Base-by-base conservation (phyloP, 2,329 filamentous ascomycete species). In the Alternaria sp. region DNA sequence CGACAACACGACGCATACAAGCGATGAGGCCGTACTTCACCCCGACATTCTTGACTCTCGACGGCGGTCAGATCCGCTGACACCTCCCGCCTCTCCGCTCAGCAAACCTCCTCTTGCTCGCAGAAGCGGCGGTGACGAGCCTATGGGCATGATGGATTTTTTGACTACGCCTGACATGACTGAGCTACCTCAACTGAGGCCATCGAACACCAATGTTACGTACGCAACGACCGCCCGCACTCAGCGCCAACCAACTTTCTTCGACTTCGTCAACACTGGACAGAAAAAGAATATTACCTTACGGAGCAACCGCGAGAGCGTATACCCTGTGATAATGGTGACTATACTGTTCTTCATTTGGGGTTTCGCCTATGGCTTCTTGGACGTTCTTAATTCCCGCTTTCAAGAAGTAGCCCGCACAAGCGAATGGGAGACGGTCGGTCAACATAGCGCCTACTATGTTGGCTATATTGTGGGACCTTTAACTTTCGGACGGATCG, bases 301-400 rank as follows among this genome's bases (percentile, higher is more conserved):
- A 22, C 86, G 88, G 57, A 87, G 86, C 1, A 83, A 83, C 1
- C 75, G 79, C 11, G 90, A 93, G 63, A 91, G 89, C 0, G 80
- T 91, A 66, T 90, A 88, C 64, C 92, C 92, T 64, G 89, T 91
- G 70, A 84, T 86, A 16, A 83, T 92, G 64, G 92, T 96, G 22
- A 92, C 91, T 1, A 85, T 94, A 7, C 82, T 97, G 0, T 96
- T 97, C 79, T 88, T 96, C 65, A 81, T 97, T 3, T 96, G 93
- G 93, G 94, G 94, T 0, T 90, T 97, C 59, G 93, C 93, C 0
- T 97, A 97, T 69, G 94, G 94, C 0, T 84, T 97, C 2, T 82
- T 97, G 6, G 93, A 95, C 70, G 90, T 89, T 0, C 85, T 97
- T 28, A 96, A 96, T 74, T 85, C 84, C 20, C 87, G 88, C 24